Evolutionary conservation across 495 filamentous ascomycete genomes (phyloP).

Genomic region (Astrothelium macrocarpum): DNA sequence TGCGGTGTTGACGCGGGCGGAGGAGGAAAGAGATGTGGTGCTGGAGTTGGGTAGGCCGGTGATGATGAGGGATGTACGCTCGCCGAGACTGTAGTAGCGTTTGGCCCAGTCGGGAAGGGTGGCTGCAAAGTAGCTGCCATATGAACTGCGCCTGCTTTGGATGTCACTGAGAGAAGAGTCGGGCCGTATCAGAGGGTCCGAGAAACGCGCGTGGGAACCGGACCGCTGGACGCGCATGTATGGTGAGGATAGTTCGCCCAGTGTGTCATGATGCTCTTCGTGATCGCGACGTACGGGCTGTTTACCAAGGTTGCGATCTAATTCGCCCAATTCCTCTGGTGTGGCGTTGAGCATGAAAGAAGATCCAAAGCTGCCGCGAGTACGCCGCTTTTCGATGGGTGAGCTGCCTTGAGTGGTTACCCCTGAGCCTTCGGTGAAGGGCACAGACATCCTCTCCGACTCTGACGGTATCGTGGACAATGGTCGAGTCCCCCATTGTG

Average conservation of each 20-base stretch:
- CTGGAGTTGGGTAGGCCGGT: neutral
- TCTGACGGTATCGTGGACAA: conserved; percentile 29
- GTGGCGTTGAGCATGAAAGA: conserved; percentile 22
- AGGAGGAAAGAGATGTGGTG: conserved; percentile 14
- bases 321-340: neutral
- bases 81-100: conserved; percentile 26
- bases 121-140: conserved; percentile 20
- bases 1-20: conserved; percentile 18
- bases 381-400: conserved; percentile 3
- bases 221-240: conserved; percentile 27
- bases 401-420: neutral
- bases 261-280: conserved; percentile 30
- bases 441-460: conserved; percentile 16
- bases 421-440: neutral
- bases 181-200: conserved; percentile 5
- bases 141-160: conserved; percentile 25
- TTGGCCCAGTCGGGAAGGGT: conserved; percentile 12
- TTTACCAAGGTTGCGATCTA: conserved; percentile 11
- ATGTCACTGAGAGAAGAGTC: conserved; percentile 1
- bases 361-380: conserved; percentile 17
- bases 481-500: conserved; percentile 20
- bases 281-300: conserved; percentile 17
- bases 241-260: conserved; percentile 30
- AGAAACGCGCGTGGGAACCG: conserved; percentile 4
- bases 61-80: conserved; percentile 20